A percentile compares a stretch with the other conserved stretches of the same genome.
Conservation (phyloP, 176 grass and related monocot species). For the sorghum (Sorghum bicolor) region DNA sequence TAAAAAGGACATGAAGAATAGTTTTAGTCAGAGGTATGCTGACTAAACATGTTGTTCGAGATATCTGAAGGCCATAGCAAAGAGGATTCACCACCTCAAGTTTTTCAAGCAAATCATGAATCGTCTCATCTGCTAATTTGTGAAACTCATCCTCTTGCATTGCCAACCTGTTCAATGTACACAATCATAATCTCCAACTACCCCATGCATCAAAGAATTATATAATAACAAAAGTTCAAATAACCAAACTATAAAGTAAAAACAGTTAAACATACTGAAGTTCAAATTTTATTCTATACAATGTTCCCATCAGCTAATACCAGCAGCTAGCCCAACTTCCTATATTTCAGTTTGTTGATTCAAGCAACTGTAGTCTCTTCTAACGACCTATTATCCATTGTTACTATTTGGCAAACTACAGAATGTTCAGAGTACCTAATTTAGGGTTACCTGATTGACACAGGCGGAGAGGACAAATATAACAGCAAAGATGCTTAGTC, state of each 20-base stretch:
- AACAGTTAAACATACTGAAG: neutral
- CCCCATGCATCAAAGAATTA: neutral
- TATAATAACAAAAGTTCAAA: neutral
- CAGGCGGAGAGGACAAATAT: neutral
- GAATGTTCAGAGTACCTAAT: neutral
- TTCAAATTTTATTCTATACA: neutral
- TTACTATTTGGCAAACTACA: neutral
- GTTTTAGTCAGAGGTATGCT: slow-evolving; percentile 9
- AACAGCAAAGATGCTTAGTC: neutral
- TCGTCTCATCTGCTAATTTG: slow-evolving; percentile 69
- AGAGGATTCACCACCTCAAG: slow-evolving; percentile 58
- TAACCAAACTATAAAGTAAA: neutral
- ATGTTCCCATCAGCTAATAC: neutral
- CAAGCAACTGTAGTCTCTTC: neutral
- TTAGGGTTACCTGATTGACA: neutral
- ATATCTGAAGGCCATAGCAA: neutral
- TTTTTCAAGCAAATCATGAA: slow-evolving; percentile 76
- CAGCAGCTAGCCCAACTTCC: neutral
- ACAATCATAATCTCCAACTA: neutral
- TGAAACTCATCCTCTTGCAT: slow-evolving; percentile 76
- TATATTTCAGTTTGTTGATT: neutral
- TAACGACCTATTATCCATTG: neutral
- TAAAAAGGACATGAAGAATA: slow-evolving; percentile 16
- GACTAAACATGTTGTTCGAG: neutral
- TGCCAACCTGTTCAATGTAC: slow-evolving; percentile 47